Base-by-base conservation (phyloP, 1,139 yeast genomes). In the Geotrichum cucujoidarum region DNA sequence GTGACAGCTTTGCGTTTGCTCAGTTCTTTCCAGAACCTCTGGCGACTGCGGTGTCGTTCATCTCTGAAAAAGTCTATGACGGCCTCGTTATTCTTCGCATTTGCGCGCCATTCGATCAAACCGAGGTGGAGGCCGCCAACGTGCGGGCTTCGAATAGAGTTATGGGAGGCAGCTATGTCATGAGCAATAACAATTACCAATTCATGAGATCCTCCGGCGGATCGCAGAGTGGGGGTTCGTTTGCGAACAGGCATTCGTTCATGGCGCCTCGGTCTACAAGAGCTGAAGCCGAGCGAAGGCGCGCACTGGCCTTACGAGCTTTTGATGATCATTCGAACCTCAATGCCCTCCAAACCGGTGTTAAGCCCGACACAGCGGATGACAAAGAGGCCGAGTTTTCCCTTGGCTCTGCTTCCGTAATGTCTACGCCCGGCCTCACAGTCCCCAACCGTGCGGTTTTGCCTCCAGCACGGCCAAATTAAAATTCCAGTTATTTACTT, bases 241-340 rank as follows among this genome's bases (percentile, higher is more conserved):
- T 20, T 10, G 32, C 24, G n/a, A 24, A 24, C 10, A 24, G 8
- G 6, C 27, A 24, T 24, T 2, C 20, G 13, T 27, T 16, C 32
- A 7, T 24, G 24, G 27, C 20, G 6, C 42, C 38, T n/a, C 48
- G 18, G 10, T 42, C 45, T 38, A 42, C 54, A 13, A 43, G 57
- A 29, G 66, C 64, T 3, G 84, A 41, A 81, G 90, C 94, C 20
- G 95, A 88, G 61, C 77, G 97, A 63, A 77, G 96, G 64, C 76
- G 95, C 64, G 92, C 85, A 57, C 79, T 88, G 43, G 96, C 96
- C 0, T 68, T 88, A 50, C 83, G 84, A 59, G 92, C 88, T 24
- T 72, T 88, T 51, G 94, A 86, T 14, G 41, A 16, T 11, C 27
- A 33, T 16, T 14, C n/a, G 13, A 36, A 37, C 40, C 11, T 24